A percentile compares a stretch with the other conserved stretches of the same genome.
Evolutionary conservation across 2,329 filamentous ascomycete species (phyloP).

Genomic region (Nectriaceae sp.): DNA sequence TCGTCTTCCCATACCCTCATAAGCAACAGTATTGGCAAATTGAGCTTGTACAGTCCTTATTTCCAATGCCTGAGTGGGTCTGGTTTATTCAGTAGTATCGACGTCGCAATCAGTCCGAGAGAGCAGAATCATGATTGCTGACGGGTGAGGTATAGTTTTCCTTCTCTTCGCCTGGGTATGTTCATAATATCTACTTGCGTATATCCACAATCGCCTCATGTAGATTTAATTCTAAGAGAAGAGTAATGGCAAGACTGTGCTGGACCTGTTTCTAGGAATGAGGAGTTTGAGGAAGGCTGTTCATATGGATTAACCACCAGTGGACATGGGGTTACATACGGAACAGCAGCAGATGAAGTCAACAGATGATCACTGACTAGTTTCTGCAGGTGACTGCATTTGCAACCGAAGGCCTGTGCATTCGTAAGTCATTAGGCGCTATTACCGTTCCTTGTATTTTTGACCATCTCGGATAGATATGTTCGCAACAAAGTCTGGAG

Average conservation of each 20-base stretch:
- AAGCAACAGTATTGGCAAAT: too few species aligned
- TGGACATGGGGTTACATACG: too few species aligned
- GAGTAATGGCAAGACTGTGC: too few species aligned
- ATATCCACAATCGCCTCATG: too few species aligned
- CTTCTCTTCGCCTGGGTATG: constrained; percentile 5
- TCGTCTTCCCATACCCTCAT: too few species aligned
- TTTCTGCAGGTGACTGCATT: constrained; percentile 15
- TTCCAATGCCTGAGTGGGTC: constrained; percentile 18
- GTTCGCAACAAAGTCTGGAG: constrained; percentile 27
- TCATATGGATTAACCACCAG: too few species aligned
- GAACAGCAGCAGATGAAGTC: too few species aligned
- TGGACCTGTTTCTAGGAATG: too few species aligned
- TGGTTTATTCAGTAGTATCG: too few species aligned
- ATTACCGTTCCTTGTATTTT: not conserved
- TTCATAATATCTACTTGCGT: not conserved
- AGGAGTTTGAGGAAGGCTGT: too few species aligned
- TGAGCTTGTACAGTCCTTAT: constrained; percentile 17
- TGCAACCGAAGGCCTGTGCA: constrained; percentile 19
- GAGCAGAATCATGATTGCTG: not conserved
- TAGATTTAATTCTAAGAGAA: too few species aligned
- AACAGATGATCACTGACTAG: not conserved
- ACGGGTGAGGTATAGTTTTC: not conserved
- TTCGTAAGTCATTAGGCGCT: constrained; percentile 11
- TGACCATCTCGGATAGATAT: constrained; percentile 20
- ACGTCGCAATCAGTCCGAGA: too few species aligned